Conservation (phyloP, 208 protist species). For the Tetramitus jugosus region DNA sequence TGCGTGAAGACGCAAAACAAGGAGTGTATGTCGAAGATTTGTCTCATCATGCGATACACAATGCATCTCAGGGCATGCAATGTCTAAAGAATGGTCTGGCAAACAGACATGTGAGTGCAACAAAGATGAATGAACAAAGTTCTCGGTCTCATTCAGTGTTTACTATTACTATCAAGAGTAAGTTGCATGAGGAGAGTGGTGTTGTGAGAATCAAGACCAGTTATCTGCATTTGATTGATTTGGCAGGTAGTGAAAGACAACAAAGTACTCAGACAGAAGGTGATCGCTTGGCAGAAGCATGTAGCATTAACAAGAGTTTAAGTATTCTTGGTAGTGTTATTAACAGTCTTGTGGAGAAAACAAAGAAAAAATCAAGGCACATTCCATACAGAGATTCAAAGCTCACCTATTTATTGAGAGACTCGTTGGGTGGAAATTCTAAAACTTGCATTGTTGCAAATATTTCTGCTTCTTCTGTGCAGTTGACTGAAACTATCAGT, state of each 20-base stretch:
- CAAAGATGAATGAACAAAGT: slow-evolving; percentile 40
- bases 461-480: neutral
- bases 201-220: neutral
- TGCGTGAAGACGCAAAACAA: slow-evolving; percentile 60
- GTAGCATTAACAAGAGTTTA: slow-evolving; percentile 20
- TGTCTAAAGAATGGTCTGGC: slow-evolving; percentile 50
- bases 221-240: slow-evolving; percentile 17
- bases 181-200: slow-evolving; percentile 1
- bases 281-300: slow-evolving; percentile 9
- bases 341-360: neutral
- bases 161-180: slow-evolving; percentile 30
- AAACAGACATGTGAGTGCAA: slow-evolving; percentile 31
- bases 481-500: neutral
- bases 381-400: slow-evolving; percentile 26
- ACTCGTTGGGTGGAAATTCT: slow-evolving; percentile 23
- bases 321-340: slow-evolving; percentile 21
- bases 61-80: slow-evolving; percentile 52
- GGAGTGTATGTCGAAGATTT: slow-evolving; percentile 69
- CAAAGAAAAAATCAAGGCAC: neutral
- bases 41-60: slow-evolving; percentile 51
- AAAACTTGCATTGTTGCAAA: slow-evolving; percentile 23
- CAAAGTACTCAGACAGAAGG: slow-evolving; percentile 7
- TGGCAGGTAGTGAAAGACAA: slow-evolving; percentile 25
- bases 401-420: slow-evolving; percentile 20
- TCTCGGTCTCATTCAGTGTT: slow-evolving; percentile 49